Evolutionary conservation across 495 filamentous ascomycete genomes (phyloP).

Genomic region (Aspergillus cristatus): DNA sequence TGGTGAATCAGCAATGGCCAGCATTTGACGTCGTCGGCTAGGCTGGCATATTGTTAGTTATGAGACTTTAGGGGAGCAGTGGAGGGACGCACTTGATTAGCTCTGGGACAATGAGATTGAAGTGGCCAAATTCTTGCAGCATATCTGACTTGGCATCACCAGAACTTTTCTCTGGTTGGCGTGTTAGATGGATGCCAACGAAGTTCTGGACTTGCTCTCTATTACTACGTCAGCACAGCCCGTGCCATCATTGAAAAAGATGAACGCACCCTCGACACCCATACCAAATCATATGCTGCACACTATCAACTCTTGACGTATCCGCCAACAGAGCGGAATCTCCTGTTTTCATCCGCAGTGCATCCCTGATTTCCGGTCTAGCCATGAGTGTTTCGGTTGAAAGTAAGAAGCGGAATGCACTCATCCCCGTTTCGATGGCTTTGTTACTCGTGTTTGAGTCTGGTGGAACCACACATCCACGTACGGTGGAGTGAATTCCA

Average conservation of each 20-base stretch:
- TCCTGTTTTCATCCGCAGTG: slow-evolving; percentile 7
- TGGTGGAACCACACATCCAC: slow-evolving; percentile 10
- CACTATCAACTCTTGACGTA: slow-evolving; percentile 1
- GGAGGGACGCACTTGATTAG: slow-evolving; percentile 9
- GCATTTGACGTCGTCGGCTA: slow-evolving; percentile 30
- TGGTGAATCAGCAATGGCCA: slow-evolving; percentile 35
- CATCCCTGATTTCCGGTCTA: not conserved
- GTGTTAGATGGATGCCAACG: slow-evolving; percentile 32
- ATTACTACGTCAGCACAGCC: not conserved
- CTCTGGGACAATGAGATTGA: slow-evolving; percentile 7
- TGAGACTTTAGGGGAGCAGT: slow-evolving; percentile 5
- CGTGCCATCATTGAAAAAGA: not conserved
- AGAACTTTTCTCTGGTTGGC: too few relatives aligned
- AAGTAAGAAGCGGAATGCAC: slow-evolving; percentile 19
- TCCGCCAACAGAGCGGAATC: slow-evolving; percentile 11
- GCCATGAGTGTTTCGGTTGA: slow-evolving; percentile 7
- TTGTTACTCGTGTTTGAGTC: not conserved
- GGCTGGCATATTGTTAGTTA: slow-evolving; percentile 5
- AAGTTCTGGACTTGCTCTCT: slow-evolving; percentile 38
- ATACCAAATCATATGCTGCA: slow-evolving; percentile 26
- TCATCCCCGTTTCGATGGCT: slow-evolving; percentile 5
- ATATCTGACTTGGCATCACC: slow-evolving; percentile 9
- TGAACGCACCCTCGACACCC: slow-evolving; percentile 16
- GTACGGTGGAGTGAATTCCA: slow-evolving; percentile 35
- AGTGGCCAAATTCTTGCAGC: slow-evolving; percentile 14